Evolutionary conservation across 139 green algal species (phyloP), one percentile per base, ranked within the genome.

Genomic region (Haematococcus lacustris): DNA sequence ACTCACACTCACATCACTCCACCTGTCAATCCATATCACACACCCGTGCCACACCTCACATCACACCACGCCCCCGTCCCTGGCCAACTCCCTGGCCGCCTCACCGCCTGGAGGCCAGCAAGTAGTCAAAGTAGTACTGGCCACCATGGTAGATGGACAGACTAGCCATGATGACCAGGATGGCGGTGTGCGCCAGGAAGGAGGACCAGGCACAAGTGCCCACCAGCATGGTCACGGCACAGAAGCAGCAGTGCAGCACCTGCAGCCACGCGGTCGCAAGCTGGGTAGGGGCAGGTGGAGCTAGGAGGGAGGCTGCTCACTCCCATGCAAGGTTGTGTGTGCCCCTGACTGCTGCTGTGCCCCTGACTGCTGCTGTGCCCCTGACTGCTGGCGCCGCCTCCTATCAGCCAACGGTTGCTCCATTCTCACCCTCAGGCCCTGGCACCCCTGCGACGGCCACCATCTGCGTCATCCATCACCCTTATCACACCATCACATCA

Each of bases 51-150:
- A n/a, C n/a, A n/a, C n/a, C n/a, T n/a, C n/a, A n/a, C n/a, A n/a
- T n/a, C n/a, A n/a, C n/a, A n/a, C n/a, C n/a, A n/a, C n/a, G n/a
- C n/a, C n/a, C n/a, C n/a, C n/a, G n/a, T n/a, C n/a, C n/a, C n/a
- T n/a, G n/a, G n/a, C n/a, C n/a, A n/a, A n/a, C n/a, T n/a, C n/a
- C n/a, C n/a, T n/a, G n/a, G n/a, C n/a, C n/a, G n/a, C n/a, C n/a
- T n/a, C n/a, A n/a, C n/a, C n/a, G n/a, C n/a, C n/a, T n/a, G n/a
- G n/a, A n/a, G n/a, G n/a, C n/a, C n/a, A n/a, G n/a, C n/a, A n/a
- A n/a, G n/a, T n/a, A n/a, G 34, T 85, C 75, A 53, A 88, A 87
- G 68, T 90, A 92, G 73, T 77, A 91, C 47, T 50, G 82, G n/a
- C 68, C 87, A 1, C 87, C 87, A 51, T 91, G 85, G 86, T 82